phyloP scores from a whole-genome alignment of 805 yeast species.

The Pichia cabralensis region DNA sequence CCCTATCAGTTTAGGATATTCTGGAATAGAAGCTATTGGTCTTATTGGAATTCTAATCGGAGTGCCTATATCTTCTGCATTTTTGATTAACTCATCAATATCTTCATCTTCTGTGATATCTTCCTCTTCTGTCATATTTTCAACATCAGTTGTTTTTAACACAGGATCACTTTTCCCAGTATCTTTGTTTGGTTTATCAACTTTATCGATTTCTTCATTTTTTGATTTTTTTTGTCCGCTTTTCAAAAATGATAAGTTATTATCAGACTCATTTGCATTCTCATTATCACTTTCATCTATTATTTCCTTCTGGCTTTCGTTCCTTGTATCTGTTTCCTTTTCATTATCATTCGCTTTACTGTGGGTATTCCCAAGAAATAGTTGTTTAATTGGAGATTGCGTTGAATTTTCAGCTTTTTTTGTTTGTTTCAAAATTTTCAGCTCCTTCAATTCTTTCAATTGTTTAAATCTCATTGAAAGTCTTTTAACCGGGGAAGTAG shows the following conservation, averaged over 20 bases:
- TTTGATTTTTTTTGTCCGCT: too few relatives aligned
- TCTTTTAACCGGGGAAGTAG: constrained; percentile 9
- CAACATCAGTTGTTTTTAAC: too few relatives aligned
- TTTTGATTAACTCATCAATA: constrained; percentile 23
- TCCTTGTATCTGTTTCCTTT: neutral
- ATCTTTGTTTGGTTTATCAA: too few relatives aligned
- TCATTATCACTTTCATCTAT: constrained; percentile 2
- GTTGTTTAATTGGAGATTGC: neutral
- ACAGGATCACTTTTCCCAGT: too few relatives aligned
- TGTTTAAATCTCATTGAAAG: constrained; percentile 4
- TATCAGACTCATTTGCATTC: neutral
- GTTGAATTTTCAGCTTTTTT: neutral
- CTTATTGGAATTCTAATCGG: constrained; percentile 19
- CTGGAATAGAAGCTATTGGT: constrained; percentile 5
- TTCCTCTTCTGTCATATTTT: too few relatives aligned
- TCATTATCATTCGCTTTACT: neutral
- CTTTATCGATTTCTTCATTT: too few relatives aligned
- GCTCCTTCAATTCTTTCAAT: neutral
- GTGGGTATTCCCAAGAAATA: neutral
- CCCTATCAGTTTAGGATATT: neutral
- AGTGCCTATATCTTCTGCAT: constrained; percentile 22
- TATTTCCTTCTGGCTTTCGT: constrained; percentile 1
- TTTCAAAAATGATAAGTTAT: too few relatives aligned
- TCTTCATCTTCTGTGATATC: constrained; percentile 14
- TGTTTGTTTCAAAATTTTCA: neutral